Evolutionary conservation across 192 early-diverging fungal species (phyloP).

Genomic region (Backusella morwellensis): DNA sequence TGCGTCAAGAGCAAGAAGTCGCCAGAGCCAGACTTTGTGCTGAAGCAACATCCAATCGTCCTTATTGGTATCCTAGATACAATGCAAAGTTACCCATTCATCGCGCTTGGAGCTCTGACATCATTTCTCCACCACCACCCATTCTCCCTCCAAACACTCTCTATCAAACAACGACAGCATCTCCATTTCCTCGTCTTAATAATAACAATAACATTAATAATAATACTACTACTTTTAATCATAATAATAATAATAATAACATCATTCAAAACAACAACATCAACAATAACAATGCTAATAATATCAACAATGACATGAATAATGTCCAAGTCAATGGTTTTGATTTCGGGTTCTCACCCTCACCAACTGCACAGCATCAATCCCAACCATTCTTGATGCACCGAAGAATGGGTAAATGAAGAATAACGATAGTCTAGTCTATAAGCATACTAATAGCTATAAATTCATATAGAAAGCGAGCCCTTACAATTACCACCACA

Average conservation of each 20-base stretch:
- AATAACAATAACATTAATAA: background rate
- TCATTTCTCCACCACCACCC: background rate
- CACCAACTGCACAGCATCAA: constrained; percentile 5
- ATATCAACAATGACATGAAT: background rate
- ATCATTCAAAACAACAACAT: background rate
- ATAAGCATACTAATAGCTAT: background rate
- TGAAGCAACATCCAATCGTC: background rate
- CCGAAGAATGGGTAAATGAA: constrained; percentile 1
- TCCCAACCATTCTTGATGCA: background rate
- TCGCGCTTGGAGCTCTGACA: constrained; percentile 37
- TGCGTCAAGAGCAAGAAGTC: constrained; percentile 34
- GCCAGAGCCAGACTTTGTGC: constrained; percentile 27
- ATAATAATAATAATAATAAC: background rate
- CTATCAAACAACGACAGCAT: background rate
- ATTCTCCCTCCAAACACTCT: background rate
- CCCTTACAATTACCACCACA: background rate
- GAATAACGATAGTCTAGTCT: background rate
- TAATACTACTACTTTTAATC: background rate
- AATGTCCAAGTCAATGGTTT: background rate
- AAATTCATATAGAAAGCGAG: constrained; percentile 10
- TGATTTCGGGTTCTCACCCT: background rate
- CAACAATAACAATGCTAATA: background rate
- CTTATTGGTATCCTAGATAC: background rate
- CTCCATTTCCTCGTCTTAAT: background rate
- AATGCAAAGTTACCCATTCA: constrained; percentile 20